Base-by-base conservation (phyloP, 2,329 filamentous ascomycete genomes). In the Neonectria hederae region DNA sequence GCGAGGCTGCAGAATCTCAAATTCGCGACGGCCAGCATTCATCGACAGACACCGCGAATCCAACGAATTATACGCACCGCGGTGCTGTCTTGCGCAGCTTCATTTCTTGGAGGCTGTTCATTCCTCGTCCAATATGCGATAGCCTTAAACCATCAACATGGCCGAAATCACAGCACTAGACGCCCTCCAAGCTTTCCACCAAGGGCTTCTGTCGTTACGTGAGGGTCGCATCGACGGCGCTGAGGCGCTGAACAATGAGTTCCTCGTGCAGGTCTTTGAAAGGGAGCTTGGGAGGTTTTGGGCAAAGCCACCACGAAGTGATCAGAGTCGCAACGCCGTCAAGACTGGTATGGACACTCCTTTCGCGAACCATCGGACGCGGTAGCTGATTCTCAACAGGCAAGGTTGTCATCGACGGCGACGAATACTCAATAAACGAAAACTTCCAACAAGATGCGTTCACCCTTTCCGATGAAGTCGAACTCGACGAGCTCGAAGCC, bases 401-500 rank as follows among this genome's bases (percentile, higher is more conserved):
- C 62, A 94, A 92, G 76, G 84, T 98, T 70, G 88, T 83, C 35
- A 81, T 97, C 63, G 87, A 87, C 71, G 90, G 89, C 66, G 86
- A 88, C 35, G 88, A 94, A 73, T 98, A 93, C 78, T 83, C 86
- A 22, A 83, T 99, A 81, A 97, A 97, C 79, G 87, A 92, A 60
- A 90, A 93, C 66, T 98, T 99, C 79, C 89, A 95, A 75, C 91
- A 97, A 78, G 89, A 91, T 70, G 88, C 90, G 24, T 84, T 97
- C 32, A 88, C 93, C 72, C 84, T 99, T 40, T 92, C 95, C 59
- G 94, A 98, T 78, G 92, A 93, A 71, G 84, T 97, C 66, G 90
- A 97, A 73, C 84, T 99, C 56, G 94, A 99, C 79, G 97, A 99
- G 79, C 77, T 97, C 62, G 88, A 96, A 72, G 91, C 95, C 19